phyloP scores from a whole-genome alignment of 352 stramenopile species.

The Peronosclerospora sorghi region DNA sequence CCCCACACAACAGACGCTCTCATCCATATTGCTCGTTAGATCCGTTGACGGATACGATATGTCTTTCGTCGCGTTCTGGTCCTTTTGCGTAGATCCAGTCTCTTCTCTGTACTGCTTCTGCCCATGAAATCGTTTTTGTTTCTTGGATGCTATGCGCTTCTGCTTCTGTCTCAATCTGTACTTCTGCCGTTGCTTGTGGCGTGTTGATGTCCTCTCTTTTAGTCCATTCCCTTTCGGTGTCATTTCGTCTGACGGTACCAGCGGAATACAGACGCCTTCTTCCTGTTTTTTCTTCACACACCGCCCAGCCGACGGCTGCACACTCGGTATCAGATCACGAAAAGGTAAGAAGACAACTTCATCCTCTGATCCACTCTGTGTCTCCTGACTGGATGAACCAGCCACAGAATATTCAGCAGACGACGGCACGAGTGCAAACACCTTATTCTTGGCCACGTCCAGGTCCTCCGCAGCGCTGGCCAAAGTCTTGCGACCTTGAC shows the following conservation, averaged over 20 bases:
- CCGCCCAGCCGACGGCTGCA: constrained; percentile 9
- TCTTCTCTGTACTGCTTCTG: constrained; percentile 9
- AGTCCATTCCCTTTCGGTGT: constrained; percentile 2
- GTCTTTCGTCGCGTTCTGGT: constrained; percentile 11
- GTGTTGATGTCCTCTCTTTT: constrained; percentile 6
- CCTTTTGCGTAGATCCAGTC: constrained; percentile 1
- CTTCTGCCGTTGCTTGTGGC: constrained; percentile 20
- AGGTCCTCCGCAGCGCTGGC: constrained; percentile 16
- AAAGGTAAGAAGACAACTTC: constrained; percentile 29
- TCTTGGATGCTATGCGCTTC: constrained; percentile 11
- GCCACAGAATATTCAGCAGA: constrained; percentile 11
- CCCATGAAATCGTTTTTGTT: constrained; percentile 12
- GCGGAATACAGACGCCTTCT: background rate
- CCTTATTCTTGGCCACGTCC: constrained; percentile 11
- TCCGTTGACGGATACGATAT: constrained; percentile 36
- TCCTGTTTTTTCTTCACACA: constrained; percentile 7
- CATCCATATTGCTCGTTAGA: constrained; percentile 31
- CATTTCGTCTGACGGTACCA: constrained; percentile 9
- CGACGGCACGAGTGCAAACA: background rate
- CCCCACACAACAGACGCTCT: constrained; percentile 36
- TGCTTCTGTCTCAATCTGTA: constrained; percentile 16
- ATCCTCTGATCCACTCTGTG: constrained; percentile 55
- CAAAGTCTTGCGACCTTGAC: constrained; percentile 29
- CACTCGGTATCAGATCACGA: constrained; percentile 7
- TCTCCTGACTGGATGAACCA: constrained; percentile 59